Conservation (phyloP, 192 early-diverging fungal genomes). For the Allomyces javanicus region DNA sequence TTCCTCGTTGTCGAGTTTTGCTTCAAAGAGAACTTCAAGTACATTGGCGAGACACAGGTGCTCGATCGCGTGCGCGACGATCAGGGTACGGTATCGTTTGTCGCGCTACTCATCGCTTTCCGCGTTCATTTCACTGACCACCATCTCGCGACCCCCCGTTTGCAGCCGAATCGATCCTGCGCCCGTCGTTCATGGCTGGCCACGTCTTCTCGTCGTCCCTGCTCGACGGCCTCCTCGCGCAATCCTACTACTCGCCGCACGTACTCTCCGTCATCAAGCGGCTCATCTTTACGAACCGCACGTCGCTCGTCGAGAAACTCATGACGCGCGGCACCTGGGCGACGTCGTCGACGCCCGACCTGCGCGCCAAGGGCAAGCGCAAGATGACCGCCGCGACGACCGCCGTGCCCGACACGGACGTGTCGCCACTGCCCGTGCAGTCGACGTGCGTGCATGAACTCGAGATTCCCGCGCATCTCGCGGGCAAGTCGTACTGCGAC, state of each 20-base stretch:
- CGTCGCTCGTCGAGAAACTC: not conserved
- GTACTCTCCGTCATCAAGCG: conserved; percentile 33
- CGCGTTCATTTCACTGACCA: no score
- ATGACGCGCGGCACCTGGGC: not conserved
- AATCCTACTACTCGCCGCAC: conserved; percentile 49
- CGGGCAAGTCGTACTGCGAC: conserved; percentile 21
- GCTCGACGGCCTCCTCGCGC: conserved; percentile 48
- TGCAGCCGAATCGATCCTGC: conserved; percentile 34
- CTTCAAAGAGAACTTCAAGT: conserved; percentile 53
- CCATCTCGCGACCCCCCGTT: no score
- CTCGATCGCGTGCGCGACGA: conserved; percentile 28
- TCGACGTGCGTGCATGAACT: conserved; percentile 21
- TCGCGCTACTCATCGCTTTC: no score
- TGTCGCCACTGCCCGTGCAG: conserved; percentile 10
- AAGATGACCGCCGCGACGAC: conserved; percentile 4
- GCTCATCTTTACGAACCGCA: conserved; percentile 30
- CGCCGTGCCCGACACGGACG: conserved; percentile 3
- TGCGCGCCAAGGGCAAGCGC: conserved; percentile 12
- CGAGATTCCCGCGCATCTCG: conserved; percentile 19
- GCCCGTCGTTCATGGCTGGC: conserved; percentile 49
- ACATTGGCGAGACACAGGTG: conserved; percentile 33
- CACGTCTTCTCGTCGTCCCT: conserved; percentile 49
- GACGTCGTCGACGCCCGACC: not conserved
- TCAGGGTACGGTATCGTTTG: conserved; percentile 8
- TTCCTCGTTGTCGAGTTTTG: conserved; percentile 55